Base-by-base conservation (phyloP, 768 basidiomycete genomes). In the Tulasnella sp. region DNA sequence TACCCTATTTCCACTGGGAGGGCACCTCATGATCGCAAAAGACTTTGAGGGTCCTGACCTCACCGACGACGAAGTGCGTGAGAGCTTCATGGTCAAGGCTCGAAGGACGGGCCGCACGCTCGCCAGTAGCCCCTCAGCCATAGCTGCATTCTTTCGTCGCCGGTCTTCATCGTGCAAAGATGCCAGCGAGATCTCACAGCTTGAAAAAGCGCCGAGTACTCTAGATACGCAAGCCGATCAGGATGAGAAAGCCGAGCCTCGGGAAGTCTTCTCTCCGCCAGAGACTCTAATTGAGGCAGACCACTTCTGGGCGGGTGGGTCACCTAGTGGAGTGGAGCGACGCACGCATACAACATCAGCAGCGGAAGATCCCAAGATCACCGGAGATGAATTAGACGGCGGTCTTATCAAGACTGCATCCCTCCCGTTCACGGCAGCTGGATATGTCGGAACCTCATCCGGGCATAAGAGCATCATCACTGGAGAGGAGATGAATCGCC, bases 31-130 rank as follows among this genome's bases (percentile, higher is more conserved):
- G 63, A 70, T 87, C 19, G 55, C 43, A 19, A 77, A 77, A 73
- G 86, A 89, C 66, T 87, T 78, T 62, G 72, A 71, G 12, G 84
- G 83, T 0, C 80, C 82, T 0, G 83, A 85, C 54, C 71, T 83
- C 2, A 76, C 80, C 54, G 70, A 76, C 8, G 78, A 81, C 52
- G 79, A 81, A 55, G 72, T 84, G 3, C 72, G 72, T 46, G 76
- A 78, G 48, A 69, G 68, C 2, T 71, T 80, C 46, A 17, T 43
- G 17, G 29, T 27, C 43, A 58, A 58, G 15, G 56, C 41, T 41
- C 24, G 38, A 31, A 58, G 48, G 45, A 58, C 56, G 2, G 56
- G 44, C 0, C 25, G 9, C 29, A 17, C 43, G 29, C 29, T 58
- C 7, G 56, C 56, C 56, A 25, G 46, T 11, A 21, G 25, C 29